Evolutionary conservation across 352 stramenopile species (phyloP), one percentile per base, ranked within the genome.

Genomic region (Globisporangium middletonii): DNA sequence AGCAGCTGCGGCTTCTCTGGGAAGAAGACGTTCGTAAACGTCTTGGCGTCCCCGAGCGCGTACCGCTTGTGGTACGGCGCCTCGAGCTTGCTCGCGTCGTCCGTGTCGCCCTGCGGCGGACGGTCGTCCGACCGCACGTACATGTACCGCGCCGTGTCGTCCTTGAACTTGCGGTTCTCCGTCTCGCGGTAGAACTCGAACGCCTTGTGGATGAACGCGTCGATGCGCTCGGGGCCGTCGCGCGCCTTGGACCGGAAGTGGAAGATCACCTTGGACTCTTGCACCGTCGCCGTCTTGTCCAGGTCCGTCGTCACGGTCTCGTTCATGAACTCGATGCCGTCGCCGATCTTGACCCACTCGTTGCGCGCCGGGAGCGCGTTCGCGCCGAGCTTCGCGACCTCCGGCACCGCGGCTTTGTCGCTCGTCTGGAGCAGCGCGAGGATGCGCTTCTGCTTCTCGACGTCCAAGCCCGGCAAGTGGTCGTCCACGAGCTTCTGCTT

Each of bases 1-100:
- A 35, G 30, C 30, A 35, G 30, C 30, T 35, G 30, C 30, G 30
- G 2, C 30, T 35, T 35, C 30, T 35, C 30, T 2, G 30, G 30
- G 30, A 35, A 35, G 30, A 35, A 35, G 30, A 35, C 30, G 30
- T 35, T 35, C 30, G 30, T 0, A 35, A 35, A 35, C 30, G 30
- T 90, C 67, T 95, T 95, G 30, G 85, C 68, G 38, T 92, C 78
- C 11, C 69, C 73, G 19, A 95, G 58, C 37, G 72, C 73, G 66
- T 94, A 95, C 37, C 86, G 69, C 59, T 88, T 77, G 42, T 62
- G 50, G 57, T 77, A 77, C 28, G 55, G 52, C 2, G 67, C 55
- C 0, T 53, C 56, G 15, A 57, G 41, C 47, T 61, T 50, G 44
- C 50, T 50, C 8, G 53, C 28, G 41, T 69, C 55, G 23, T 56